Evolutionary conservation across 2,329 filamentous ascomycete genomes (phyloP).

Genomic region (Arthrobotrys megalospora): DNA sequence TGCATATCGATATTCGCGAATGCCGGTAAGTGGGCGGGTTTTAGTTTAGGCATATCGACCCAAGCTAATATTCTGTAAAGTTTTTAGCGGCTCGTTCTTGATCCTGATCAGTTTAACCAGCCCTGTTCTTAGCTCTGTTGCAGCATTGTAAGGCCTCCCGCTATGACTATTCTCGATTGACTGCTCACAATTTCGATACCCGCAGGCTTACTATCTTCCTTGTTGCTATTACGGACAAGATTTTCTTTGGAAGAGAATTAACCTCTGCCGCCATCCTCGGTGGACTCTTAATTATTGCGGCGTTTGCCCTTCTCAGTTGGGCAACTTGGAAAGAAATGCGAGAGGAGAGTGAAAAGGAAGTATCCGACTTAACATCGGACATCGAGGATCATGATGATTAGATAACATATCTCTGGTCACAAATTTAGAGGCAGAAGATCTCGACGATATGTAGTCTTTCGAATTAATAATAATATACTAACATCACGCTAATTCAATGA

Average conservation of each 20-base stretch:
- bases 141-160: constrained; percentile 74
- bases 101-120: constrained; percentile 93
- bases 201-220: constrained; percentile 87
- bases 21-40: constrained; percentile 73
- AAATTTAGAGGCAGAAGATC: neutral
- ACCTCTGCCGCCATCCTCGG: constrained; percentile 82
- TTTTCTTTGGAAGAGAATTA: constrained; percentile 83
- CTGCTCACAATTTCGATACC: neutral
- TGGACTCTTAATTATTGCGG: constrained; percentile 87
- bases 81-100: constrained; percentile 92
- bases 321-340: constrained; percentile 94
- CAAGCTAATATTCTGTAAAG: constrained; percentile 65
- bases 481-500: neutral
- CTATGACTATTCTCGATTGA: neutral
- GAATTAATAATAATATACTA: neutral
- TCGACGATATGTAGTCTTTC: neutral
- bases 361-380: constrained; percentile 63
- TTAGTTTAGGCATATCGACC: neutral
- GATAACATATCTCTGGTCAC: neutral
- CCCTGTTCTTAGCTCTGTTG: constrained; percentile 91
- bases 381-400: constrained; percentile 48
- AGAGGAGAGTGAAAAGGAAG: constrained; percentile 80
- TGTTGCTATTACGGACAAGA: constrained; percentile 91
- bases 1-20: constrained; percentile 86
- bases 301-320: constrained; percentile 89